Conservation (phyloP, 768 basidiomycete species). For the Suillus subluteus region DNA sequence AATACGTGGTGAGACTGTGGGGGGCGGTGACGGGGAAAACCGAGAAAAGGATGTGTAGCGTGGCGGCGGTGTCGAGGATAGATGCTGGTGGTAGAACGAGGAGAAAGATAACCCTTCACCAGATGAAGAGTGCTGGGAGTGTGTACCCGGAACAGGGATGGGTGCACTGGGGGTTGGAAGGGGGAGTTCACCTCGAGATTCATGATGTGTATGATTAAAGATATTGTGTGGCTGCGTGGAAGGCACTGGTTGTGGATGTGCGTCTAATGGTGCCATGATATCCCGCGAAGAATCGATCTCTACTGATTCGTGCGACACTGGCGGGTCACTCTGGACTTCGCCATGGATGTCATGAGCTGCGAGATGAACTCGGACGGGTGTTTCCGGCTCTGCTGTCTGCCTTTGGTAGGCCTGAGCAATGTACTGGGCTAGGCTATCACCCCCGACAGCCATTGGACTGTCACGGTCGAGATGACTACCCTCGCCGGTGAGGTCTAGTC, state of each 20-base stretch:
- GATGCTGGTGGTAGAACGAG: slow-evolving; percentile 16
- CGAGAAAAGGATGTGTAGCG: slow-evolving; percentile 28
- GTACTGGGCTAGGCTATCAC: slow-evolving; percentile 46
- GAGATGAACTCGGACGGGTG: slow-evolving; percentile 27
- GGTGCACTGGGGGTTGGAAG: slow-evolving; percentile 30
- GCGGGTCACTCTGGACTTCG: slow-evolving; percentile 15
- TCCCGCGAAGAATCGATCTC: not conserved
- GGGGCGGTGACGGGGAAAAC: slow-evolving; percentile 54
- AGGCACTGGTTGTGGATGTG: not conserved
- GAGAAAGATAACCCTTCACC: slow-evolving; percentile 23
- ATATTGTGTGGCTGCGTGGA: not conserved
- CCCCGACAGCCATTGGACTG: slow-evolving; percentile 51
- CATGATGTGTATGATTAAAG: slow-evolving; percentile 10
- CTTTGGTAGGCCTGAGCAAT: slow-evolving; percentile 40
- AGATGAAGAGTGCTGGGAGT: slow-evolving; percentile 24
- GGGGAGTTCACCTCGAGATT: slow-evolving; percentile 15
- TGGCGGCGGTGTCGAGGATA: slow-evolving; percentile 37
- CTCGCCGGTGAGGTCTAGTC: slow-evolving; percentile 41
- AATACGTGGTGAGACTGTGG: slow-evolving; percentile 57
- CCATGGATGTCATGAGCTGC: slow-evolving; percentile 19
- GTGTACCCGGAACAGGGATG: slow-evolving; percentile 31
- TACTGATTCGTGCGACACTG: slow-evolving; percentile 1
- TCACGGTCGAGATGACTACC: slow-evolving; percentile 48
- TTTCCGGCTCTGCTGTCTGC: slow-evolving; percentile 25
- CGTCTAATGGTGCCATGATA: not conserved